phyloP scores from a whole-genome alignment of 78 protist genomes.

The Dictyostelium intermedium region DNA sequence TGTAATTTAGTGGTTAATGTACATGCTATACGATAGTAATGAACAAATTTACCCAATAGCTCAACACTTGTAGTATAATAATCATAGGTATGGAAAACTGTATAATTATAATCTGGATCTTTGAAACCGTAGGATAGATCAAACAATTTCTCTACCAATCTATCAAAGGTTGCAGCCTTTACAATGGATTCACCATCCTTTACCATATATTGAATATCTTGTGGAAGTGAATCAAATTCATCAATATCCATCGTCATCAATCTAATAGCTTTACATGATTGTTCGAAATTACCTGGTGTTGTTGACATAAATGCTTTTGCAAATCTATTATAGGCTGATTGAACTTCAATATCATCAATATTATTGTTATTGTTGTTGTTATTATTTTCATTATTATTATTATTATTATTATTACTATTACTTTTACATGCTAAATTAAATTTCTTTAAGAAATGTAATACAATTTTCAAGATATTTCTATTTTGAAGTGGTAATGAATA shows the following conservation, averaged over 20 bases:
- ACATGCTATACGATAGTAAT: conserved; percentile 25
- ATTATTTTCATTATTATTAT: not conserved
- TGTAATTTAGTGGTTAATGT: not conserved
- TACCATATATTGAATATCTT: conserved; percentile 47
- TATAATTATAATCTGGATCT: conserved; percentile 71
- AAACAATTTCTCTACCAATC: conserved; percentile 34
- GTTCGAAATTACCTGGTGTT: not conserved
- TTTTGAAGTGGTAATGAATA: conserved; percentile 35
- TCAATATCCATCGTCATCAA: not conserved
- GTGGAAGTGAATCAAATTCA: conserved; percentile 17
- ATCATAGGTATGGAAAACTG: conserved; percentile 66
- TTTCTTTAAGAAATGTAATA: conserved; percentile 21
- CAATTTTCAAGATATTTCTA: not conserved
- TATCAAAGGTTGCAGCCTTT: conserved; percentile 38
- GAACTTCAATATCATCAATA: not conserved
- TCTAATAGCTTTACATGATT: not conserved
- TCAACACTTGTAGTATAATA: conserved; percentile 34
- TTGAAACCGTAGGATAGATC: not conserved
- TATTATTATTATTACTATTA: not conserved
- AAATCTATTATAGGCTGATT: not conserved
- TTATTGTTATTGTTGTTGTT: not conserved
- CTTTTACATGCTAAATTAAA: not conserved
- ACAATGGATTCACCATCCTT: conserved; percentile 40
- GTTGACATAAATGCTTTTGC: not conserved
- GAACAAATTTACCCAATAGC: conserved; percentile 9